A percentile compares a stretch with the other conserved stretches of the same genome.
Evolutionary conservation across 192 early-diverging fungal species (phyloP).

Genomic region (Linderina pennispora): DNA sequence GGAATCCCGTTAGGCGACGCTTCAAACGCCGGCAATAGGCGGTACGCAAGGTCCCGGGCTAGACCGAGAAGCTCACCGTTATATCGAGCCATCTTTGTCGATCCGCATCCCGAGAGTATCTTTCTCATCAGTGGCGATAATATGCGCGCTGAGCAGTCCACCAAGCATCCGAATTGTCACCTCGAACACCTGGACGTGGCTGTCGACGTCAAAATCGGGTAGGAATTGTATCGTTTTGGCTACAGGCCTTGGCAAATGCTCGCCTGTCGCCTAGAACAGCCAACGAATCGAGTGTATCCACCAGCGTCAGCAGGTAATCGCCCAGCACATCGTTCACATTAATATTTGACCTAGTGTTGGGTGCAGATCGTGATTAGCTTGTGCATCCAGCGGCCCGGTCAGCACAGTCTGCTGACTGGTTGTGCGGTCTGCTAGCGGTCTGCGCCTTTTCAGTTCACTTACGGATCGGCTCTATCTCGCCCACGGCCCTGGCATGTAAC

Average conservation of each 20-base stretch:
- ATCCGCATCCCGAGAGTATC: slow-evolving; percentile 53
- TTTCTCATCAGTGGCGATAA: slow-evolving; percentile 65
- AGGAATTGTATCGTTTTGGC: slow-evolving; percentile 56
- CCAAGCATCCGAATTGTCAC: slow-evolving; percentile 88
- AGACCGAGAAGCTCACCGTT: slow-evolving; percentile 70
- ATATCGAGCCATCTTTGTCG: slow-evolving; percentile 49
- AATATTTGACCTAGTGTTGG: slow-evolving; percentile 18
- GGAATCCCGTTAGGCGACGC: slow-evolving; percentile 75
- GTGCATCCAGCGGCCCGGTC: no score
- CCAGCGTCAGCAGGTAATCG: slow-evolving; percentile 86
- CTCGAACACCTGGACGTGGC: slow-evolving; percentile 93
- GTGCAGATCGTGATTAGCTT: no score
- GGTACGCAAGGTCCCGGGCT: slow-evolving; percentile 74
- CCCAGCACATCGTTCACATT: slow-evolving; percentile 90
- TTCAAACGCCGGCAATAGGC: slow-evolving; percentile 85
- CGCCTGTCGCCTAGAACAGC: slow-evolving; percentile 63
- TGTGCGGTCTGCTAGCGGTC: no score
- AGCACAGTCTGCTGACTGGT: no score
- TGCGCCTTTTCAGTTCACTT: no score
- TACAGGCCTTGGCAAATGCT: slow-evolving; percentile 63
- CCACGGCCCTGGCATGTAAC: slow-evolving; percentile 71
- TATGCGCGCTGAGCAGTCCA: slow-evolving; percentile 81
- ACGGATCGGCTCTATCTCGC: slow-evolving; percentile 57
- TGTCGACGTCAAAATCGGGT: slow-evolving; percentile 70
- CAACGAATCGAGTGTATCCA: slow-evolving; percentile 87